Evolutionary conservation across 2,329 filamentous ascomycete genomes (phyloP).

Genomic region (Corinectria fuckeliana): DNA sequence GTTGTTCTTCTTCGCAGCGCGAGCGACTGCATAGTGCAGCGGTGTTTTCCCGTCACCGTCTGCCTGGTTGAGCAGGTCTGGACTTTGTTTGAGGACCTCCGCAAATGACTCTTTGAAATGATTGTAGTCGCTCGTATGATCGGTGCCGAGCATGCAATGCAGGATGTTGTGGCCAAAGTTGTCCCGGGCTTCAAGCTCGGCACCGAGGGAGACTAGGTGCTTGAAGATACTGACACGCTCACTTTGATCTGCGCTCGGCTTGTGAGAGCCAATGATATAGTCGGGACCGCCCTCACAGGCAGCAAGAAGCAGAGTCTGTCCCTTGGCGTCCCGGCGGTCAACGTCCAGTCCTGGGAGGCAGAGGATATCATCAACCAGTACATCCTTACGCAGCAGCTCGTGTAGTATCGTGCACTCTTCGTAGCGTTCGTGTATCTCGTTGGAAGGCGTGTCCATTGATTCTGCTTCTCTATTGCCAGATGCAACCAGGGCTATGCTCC

Average conservation of each 20-base stretch:
- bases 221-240: slow-evolving; percentile 20
- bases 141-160: slow-evolving; percentile 26
- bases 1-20: background rate
- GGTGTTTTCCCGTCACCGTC: slow-evolving; percentile 37
- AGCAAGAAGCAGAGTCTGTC: slow-evolving; percentile 36
- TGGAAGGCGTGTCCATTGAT: background rate
- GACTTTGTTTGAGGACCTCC: slow-evolving; percentile 4
- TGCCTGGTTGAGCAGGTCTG: slow-evolving; percentile 20
- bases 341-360: slow-evolving; percentile 27
- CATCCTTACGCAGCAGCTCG: slow-evolving; percentile 17
- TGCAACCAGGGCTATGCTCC: background rate
- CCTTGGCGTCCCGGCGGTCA: slow-evolving; percentile 34
- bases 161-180: slow-evolving; percentile 29
- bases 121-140: background rate
- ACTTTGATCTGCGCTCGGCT: background rate
- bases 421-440: background rate
- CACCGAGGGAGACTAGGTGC: slow-evolving; percentile 31
- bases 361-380: slow-evolving; percentile 27
- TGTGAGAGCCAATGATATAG: background rate
- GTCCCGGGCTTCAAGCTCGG: slow-evolving; percentile 33
- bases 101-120: slow-evolving; percentile 1
- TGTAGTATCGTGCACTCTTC: slow-evolving; percentile 32
- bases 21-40: slow-evolving; percentile 27
- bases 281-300: slow-evolving; percentile 25
- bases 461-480: too few relatives aligned